Base-by-base conservation (phyloP, 306 rosid genomes). In the Sophora flavescens region DNA sequence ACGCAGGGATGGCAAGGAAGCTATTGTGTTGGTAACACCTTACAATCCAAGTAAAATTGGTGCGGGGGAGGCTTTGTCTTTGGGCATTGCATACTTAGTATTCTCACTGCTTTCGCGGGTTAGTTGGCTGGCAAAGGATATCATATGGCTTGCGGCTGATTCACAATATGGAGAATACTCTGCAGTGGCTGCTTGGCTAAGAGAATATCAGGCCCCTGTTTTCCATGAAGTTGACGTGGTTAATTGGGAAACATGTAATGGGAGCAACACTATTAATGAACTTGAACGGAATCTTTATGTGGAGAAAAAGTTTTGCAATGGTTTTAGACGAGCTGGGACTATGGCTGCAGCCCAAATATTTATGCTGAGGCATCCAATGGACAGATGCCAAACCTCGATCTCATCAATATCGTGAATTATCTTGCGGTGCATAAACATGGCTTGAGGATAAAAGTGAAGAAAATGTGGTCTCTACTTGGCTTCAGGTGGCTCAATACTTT, bases 1-100 rank as follows among this genome's bases (percentile, higher is more conserved):
- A 1, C 93, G 90, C 5, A 96, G 96, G n/a, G 98, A 95, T 88
- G 98, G 98, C 68, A 95, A 92, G 82, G 98, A 95, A 92, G 91
- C 97, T 60, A 92, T 92, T 77, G 96, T 95, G 75, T 83, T 95
- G 76, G 98, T 95, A 56, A 95, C 98, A 0, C 97, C 96, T 74
- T 90, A 86, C 87, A 88, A 92, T 87, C 78, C 91, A 26, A 69
- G n/a, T 28, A 83, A 84, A 75, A 70, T 84, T 69, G 83, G 65
- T 76, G 66, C 36, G 26, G 90, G n/a, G 36, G 97, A 95, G 79
- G 91, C 90, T 56, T 67, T 95, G 69, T 89, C 98, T 66, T 60
- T 95, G 83, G 97, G 96, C 64, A 88, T 89, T 57, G 93, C 96
- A 26, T 90, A 88, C 84, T 90, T 97, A 0, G 96, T 95, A 42